Conservation (phyloP, 164 flowering plant species). For the Vitis rotundifolia region DNA sequence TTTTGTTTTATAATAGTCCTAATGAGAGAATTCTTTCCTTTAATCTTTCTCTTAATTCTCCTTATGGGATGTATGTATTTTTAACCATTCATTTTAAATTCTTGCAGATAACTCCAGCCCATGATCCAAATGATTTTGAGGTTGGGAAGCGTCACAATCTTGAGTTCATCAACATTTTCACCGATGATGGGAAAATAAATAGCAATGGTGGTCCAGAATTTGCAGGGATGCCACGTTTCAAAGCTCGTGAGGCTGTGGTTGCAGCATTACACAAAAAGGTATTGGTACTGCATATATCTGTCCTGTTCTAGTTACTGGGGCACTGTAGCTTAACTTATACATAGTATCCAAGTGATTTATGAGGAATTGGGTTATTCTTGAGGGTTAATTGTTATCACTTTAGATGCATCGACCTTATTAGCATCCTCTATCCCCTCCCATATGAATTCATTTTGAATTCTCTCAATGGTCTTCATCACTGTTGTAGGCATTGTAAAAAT, state of each 20-base stretch:
- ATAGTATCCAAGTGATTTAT: too few species aligned
- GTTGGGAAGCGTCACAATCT: slow-evolving; percentile 92
- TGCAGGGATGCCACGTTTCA: slow-evolving; percentile 86
- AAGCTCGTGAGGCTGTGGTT: slow-evolving; percentile 77
- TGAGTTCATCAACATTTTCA: slow-evolving; percentile 81
- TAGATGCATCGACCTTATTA: too few species aligned
- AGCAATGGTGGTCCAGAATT: slow-evolving; percentile 80
- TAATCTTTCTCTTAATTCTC: not conserved
- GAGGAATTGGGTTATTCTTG: too few species aligned
- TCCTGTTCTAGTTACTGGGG: not conserved
- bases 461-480: too few species aligned
- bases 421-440: too few species aligned
- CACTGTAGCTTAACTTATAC: too few species aligned
- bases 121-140: slow-evolving; percentile 98
- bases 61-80: not conserved
- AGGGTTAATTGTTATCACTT: too few species aligned
- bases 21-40: too few species aligned
- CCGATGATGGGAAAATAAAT: slow-evolving; percentile 95
- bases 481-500: too few species aligned
- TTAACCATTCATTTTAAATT: not conserved
- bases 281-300: slow-evolving; percentile 1
- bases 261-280: slow-evolving; percentile 80
- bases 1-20: too few species aligned
- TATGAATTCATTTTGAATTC: too few species aligned
- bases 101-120: slow-evolving; percentile 95